phyloP scores from a whole-genome alignment of 306 rosid species.

The Corylus americana region DNA sequence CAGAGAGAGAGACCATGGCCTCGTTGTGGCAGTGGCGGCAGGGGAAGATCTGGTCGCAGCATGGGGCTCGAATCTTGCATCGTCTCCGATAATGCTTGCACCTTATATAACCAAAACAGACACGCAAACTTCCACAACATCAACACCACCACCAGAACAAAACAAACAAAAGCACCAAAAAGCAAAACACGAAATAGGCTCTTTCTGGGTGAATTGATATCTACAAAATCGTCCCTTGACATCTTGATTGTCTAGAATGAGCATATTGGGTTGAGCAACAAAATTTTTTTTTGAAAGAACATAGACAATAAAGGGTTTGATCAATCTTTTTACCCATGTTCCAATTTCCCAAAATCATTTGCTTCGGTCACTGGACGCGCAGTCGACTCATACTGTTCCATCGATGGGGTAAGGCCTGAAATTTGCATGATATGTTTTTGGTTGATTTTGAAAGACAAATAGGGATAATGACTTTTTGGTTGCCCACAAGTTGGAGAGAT shows the following conservation, averaged over 20 bases:
- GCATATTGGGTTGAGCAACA: no score
- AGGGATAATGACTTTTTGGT: no score
- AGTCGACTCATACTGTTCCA: not conserved
- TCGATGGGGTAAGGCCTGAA: not conserved
- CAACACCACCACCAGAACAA: not conserved
- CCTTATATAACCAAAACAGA: slow-evolving; percentile 24
- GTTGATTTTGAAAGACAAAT: no score
- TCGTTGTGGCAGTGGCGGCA: slow-evolving; percentile 87
- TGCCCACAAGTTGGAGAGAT: no score
- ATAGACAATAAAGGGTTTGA: not conserved
- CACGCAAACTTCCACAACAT: not conserved
- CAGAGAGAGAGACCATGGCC: slow-evolving; percentile 40
- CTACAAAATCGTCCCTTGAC: not conserved
- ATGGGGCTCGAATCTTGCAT: slow-evolving; percentile 72
- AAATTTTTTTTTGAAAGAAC: not conserved
- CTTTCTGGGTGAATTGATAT: no score
- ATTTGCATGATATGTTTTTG: not conserved
- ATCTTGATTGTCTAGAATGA: no score
- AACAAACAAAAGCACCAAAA: not conserved
- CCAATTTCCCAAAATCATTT: slow-evolving; percentile 40
- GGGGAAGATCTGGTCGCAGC: slow-evolving; percentile 59
- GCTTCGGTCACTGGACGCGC: not conserved
- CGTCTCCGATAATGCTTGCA: slow-evolving; percentile 65
- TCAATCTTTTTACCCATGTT: slow-evolving; percentile 37
- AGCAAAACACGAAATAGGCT: not conserved